Evolutionary conservation across 2,329 filamentous ascomycete species (phyloP).

Genomic region (Colletotrichum tropicale): DNA sequence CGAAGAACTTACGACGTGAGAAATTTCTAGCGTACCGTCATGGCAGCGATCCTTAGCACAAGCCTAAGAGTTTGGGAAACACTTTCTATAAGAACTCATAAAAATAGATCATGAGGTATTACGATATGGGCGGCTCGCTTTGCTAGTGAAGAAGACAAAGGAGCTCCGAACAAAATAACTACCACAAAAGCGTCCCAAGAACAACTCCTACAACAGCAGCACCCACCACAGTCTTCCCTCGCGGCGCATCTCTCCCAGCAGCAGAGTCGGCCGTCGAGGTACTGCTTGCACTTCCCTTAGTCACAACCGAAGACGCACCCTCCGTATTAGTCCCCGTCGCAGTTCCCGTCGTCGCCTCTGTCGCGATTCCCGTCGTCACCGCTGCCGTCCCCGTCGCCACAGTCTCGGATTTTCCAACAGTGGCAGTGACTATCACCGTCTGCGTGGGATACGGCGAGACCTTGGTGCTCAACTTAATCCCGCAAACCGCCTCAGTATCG

Average conservation of each 20-base stretch:
- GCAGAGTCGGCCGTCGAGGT: neutral
- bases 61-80: too few species aligned
- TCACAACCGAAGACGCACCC: neutral
- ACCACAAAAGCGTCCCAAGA: neutral
- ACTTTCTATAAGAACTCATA: too few species aligned
- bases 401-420: neutral
- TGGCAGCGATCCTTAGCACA: too few species aligned
- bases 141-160: neutral
- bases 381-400: neutral
- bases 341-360: neutral
- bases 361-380: neutral
- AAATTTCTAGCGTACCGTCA: too few species aligned
- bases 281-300: neutral
- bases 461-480: neutral
- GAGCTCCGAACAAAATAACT: neutral
- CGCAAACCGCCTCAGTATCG: neutral
- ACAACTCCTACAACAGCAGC: neutral
- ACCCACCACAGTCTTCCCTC: neutral
- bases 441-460: neutral
- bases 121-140: neutral
- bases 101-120: too few species aligned
- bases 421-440: neutral
- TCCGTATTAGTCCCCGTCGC: neutral
- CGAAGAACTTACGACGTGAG: too few species aligned
- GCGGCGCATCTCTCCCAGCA: neutral